Evolutionary conservation across 176 grass and related monocot genomes (phyloP).

Genomic region (Aegilops longissima): DNA sequence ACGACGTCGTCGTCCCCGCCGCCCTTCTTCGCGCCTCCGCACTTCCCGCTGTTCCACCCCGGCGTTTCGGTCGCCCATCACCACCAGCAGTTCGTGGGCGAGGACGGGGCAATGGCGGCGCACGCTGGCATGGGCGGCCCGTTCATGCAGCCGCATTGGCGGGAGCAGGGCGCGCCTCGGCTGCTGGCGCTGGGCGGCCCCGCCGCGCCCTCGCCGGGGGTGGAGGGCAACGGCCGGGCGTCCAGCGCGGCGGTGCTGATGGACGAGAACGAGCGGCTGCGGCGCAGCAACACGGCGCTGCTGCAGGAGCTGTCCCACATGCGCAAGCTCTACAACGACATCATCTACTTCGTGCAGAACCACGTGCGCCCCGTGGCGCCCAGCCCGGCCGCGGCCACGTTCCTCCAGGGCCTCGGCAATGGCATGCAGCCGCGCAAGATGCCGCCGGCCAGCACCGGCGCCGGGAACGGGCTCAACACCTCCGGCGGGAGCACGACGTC

Average conservation of each 20-base stretch:
- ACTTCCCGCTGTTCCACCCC: constrained; percentile 58
- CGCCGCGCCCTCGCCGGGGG: background rate
- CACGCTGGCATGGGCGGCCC: constrained; percentile 37
- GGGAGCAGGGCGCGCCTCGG: constrained; percentile 35
- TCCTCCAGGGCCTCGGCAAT: constrained; percentile 48
- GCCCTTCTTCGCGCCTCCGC: constrained; percentile 51
- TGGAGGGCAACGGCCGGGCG: constrained; percentile 16
- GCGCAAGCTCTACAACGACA: constrained; percentile 99
- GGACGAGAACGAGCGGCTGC: constrained; percentile 91
- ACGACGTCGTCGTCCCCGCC: constrained; percentile 49
- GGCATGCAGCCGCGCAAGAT: constrained; percentile 38
- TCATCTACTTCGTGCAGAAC: constrained; percentile 99
- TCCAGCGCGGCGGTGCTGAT: constrained; percentile 61
- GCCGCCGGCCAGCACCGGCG: background rate
- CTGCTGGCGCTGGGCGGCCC: constrained; percentile 44
- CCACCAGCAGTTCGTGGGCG: constrained; percentile 50
- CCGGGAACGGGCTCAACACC: constrained; percentile 21
- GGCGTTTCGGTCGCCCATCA: constrained; percentile 22
- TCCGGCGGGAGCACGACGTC: constrained; percentile 88
- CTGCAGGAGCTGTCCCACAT: constrained; percentile 89
- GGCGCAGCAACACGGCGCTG: constrained; percentile 75
- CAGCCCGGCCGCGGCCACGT: constrained; percentile 64
- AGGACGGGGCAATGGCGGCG: constrained; percentile 29
- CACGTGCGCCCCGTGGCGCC: constrained; percentile 88
- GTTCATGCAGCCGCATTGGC: constrained; percentile 48